Evolutionary conservation across 495 filamentous ascomycete genomes (phyloP), one percentile per base, ranked within the genome.

Genomic region (Hypomontagnella submonticulosa): DNA sequence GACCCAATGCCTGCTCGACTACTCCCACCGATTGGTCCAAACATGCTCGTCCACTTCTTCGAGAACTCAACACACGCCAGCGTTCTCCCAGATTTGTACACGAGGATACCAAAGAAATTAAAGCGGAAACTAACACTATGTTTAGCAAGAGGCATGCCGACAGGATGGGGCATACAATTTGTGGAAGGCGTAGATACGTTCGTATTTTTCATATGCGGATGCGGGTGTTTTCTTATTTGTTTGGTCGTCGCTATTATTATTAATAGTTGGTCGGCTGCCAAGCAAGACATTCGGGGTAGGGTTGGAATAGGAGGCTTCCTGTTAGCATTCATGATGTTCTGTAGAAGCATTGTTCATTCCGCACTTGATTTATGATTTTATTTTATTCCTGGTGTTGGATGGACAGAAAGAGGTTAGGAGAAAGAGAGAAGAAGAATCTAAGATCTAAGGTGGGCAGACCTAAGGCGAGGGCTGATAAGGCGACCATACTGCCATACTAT

Each of bases 71-170:
- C 41, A 3, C 34, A 65, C 10, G 59, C 55, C 6, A 36, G 43
- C 19, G 41, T 36, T 4, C 34, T 59, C 1, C 62, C 48, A 19
- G 48, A 48, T 19, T 38, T 65, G 37, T 65, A 59, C 20, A 48
- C n/a, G 5, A 53, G 62, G 12, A 49, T 65, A 37, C 55, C 62
- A 0, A 65, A 65, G 36, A 65, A 65, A 19, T 7, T 65, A 9
- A 47, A 34, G 8, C 15, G 34, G 1, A 65, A 43, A 18, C 16
- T 65, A 7, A 36, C 40, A 4, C 40, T 54, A 11, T 65, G 62
- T 18, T 47, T 38, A 33, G 19, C 43, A 0, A 59, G 19, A 5
- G 55, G 62, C 4, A 48, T 40, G 16, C 40, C 62, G 0, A n/a
- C 54, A 3, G 55, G 62, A 3, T 59, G 62, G 62, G 62, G 55